These are phyloP conservation scores for Acrocalymma vagum DNA, from an alignment of 2,329 filamentous ascomycete species.

Conservation along the genomic window DNA sequence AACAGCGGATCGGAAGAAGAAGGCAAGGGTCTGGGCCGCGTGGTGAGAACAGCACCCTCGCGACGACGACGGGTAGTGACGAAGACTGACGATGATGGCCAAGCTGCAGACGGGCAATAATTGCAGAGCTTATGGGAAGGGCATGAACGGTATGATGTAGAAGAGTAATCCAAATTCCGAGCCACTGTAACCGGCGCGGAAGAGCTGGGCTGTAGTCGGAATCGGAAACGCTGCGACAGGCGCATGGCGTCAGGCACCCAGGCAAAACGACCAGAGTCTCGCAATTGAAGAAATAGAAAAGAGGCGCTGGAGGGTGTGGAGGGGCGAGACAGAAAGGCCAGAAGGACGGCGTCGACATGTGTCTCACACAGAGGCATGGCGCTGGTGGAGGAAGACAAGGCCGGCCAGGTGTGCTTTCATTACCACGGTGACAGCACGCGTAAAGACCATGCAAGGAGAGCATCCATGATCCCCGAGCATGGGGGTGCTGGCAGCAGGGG, in stretches of 20 bases:
- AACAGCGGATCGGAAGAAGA: too few species aligned
- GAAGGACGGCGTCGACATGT: conserved; percentile 2
- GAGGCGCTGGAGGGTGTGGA: conserved; percentile 11
- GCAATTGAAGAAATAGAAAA: conserved; percentile 22
- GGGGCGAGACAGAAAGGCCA: conserved; percentile 3
- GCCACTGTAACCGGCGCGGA: neutral
- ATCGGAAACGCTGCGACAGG: neutral
- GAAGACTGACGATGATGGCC: too few species aligned
- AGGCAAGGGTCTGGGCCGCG: too few species aligned
- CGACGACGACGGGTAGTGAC: too few species aligned
- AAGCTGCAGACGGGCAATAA: too few species aligned
- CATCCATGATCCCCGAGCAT: too few species aligned
- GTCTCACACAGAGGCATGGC: conserved; percentile 6
- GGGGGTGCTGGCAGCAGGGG: neutral
- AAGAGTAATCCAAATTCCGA: conserved; percentile 2
- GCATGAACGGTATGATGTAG: conserved; percentile 6
- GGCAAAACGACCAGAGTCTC: conserved; percentile 43
- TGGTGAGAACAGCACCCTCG: too few species aligned
- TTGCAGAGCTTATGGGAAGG: neutral
- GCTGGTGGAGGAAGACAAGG: neutral
- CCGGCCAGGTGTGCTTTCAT: conserved; percentile 2
- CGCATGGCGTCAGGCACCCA: conserved; percentile 24
- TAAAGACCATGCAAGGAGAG: too few species aligned
- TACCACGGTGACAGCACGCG: conserved; percentile 16
- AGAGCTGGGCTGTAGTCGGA: neutral